These are phyloP conservation scores for Thalassiosira hispida DNA, from an alignment of 352 stramenopile species.

Conservation along the genomic window DNA sequence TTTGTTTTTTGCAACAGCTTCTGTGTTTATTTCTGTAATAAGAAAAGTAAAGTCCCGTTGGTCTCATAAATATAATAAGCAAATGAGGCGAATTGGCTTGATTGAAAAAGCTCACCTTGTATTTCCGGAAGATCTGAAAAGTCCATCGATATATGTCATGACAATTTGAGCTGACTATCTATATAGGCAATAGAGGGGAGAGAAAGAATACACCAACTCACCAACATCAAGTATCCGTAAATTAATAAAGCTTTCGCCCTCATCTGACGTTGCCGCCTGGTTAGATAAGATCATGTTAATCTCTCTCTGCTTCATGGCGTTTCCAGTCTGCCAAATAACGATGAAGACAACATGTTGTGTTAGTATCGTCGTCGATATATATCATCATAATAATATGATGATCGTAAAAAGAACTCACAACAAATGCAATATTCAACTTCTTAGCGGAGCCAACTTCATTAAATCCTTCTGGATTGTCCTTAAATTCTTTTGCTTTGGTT, in stretches of 20 bases:
- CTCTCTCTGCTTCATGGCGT: conserved; percentile 71
- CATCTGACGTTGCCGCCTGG: conserved; percentile 54
- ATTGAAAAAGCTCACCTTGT: conserved; percentile 50
- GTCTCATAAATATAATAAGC: too few species aligned
- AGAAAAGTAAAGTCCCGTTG: neutral
- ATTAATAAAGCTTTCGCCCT: conserved; percentile 65
- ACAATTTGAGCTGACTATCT: conserved; percentile 10
- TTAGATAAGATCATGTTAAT: conserved; percentile 79
- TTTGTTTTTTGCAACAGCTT: conserved; percentile 85
- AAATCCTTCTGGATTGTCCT: conserved; percentile 28
- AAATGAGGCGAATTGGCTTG: neutral
- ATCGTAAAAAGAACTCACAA: conserved; percentile 62
- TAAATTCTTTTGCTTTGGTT: conserved; percentile 53
- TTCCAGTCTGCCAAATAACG: conserved; percentile 33
- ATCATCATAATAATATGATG: too few species aligned
- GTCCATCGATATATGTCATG: neutral
- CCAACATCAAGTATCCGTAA: conserved; percentile 72
- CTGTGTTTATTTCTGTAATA: conserved; percentile 73
- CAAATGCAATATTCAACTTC: conserved; percentile 81
- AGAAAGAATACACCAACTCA: conserved; percentile 12
- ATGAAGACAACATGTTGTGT: neutral
- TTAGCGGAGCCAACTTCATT: conserved; percentile 22
- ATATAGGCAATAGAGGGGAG: neutral
- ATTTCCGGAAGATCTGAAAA: conserved; percentile 81
- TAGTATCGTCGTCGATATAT: neutral